Conservation (phyloP, 2,329 filamentous ascomycete genomes). For the Xylaria sp. region DNA sequence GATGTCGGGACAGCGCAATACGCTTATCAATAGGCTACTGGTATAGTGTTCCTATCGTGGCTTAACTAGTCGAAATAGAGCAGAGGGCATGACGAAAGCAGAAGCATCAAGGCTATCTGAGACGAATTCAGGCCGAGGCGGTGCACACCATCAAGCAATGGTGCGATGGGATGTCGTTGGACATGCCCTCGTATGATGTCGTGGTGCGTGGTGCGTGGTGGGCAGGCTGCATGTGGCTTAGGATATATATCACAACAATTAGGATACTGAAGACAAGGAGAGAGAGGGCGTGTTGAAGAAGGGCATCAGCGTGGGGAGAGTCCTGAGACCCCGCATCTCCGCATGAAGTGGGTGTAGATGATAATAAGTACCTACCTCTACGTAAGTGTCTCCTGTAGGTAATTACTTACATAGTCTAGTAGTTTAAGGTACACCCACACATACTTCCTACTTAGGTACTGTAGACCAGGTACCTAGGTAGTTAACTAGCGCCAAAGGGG, state of each 20-base stretch:
- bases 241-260: background rate
- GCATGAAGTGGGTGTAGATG: background rate
- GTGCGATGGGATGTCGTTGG: background rate
- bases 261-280: background rate
- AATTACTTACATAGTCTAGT: background rate
- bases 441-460: background rate
- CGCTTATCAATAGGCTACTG: constrained; percentile 11
- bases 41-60: background rate
- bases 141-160: background rate
- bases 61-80: background rate
- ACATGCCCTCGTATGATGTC: constrained; percentile 14
- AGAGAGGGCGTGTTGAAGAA: background rate
- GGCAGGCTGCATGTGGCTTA: background rate
- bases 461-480: background rate
- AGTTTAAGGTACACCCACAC: background rate
- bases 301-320: background rate
- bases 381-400: too few species aligned
- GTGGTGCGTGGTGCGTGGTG: too few species aligned
- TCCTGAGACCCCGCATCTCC: constrained; percentile 11
- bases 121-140: background rate
- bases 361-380: too few species aligned
- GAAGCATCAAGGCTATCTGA: background rate
- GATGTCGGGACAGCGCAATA: constrained; percentile 2
- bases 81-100: background rate
- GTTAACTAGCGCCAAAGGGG: background rate